Evolutionary conservation across 805 yeast species (phyloP), one percentile per base, ranked within the genome.

Genomic region (Yamadazyma tumulicola): DNA sequence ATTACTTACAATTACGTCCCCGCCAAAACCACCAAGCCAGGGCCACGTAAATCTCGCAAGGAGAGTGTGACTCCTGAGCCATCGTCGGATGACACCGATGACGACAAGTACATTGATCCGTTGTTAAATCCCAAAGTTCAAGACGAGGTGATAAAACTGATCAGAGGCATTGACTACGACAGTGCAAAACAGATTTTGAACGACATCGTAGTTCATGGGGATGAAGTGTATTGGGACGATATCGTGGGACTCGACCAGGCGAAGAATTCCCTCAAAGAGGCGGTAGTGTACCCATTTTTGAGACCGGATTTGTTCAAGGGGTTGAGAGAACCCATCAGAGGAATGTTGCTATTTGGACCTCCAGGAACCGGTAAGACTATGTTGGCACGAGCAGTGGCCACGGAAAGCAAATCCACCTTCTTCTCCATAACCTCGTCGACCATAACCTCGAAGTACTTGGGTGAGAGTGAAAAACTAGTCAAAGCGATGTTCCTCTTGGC

Each of bases 341-440:
- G 97, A n/a, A 87, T 93, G 95, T 68, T 91, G 14, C 61, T 91
- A 26, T 91, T 88, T 65, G 98, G 98, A 0, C 97, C 98, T 2
- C 97, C 97, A 0, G 98, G 98, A n/a, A 91, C 97, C 0, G 97
- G 97, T 37, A 91, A 93, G 54, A 89, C 97, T 1, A 89, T 91
- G 97, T 72, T 91, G 46, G 97, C 97, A 0, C 71, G 96, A 44
- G 96, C 97, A 0, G 97, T 93, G 3, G 97, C 97, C 2, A 85
- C 94, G 2, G 97, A 93, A 63, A 83, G 96, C 6, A 81, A 83
- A 40, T 86, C 96, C 0, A 89, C 96, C 0, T 91, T 91, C 54
- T 91, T 91, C 58, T 79, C 93, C 16, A 88, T 91, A 20, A 81
- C 91, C 45, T 94, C 96, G 2, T 85, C 48, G 1, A 82, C 94